Conservation (phyloP, 2,329 filamentous ascomycete genomes). For the Phialemoniopsis sp. region DNA sequence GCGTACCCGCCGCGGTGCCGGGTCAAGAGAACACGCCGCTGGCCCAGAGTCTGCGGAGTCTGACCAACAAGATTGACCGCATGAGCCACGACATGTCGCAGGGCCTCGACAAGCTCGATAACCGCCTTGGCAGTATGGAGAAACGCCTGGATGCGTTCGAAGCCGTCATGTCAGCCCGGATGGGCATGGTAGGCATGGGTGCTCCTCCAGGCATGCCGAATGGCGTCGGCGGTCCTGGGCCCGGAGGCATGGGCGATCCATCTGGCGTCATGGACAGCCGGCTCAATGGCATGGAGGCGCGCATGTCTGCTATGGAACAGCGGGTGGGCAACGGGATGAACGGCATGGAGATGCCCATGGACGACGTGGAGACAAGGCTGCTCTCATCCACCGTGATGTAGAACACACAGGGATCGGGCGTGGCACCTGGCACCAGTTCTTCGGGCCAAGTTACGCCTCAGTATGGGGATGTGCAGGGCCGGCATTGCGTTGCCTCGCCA, state of each 20-base stretch:
- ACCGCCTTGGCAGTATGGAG: conserved; percentile 45
- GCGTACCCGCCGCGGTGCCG: conserved; percentile 46
- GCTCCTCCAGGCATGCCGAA: conserved; percentile 1
- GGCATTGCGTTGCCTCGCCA: too few species aligned
- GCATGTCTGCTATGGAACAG: conserved; percentile 30
- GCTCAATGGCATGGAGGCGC: conserved; percentile 27
- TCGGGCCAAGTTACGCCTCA: too few species aligned
- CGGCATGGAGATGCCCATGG: conserved; percentile 30
- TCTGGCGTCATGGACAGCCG: conserved; percentile 16
- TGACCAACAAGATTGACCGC: conserved; percentile 57
- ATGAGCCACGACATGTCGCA: conserved; percentile 52
- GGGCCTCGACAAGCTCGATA: conserved; percentile 46
- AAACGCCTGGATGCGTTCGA: conserved; percentile 54
- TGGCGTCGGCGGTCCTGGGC: background rate
- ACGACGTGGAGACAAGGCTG: conserved; percentile 33
- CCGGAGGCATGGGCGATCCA: conserved; percentile 6
- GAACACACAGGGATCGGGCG: too few species aligned
- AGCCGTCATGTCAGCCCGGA: conserved; percentile 19
- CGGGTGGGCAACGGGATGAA: conserved; percentile 13
- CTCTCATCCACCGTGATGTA: conserved; percentile 28
- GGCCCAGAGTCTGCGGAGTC: conserved; percentile 51
- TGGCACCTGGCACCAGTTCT: too few species aligned
- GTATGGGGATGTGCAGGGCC: too few species aligned
- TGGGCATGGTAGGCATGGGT: conserved; percentile 18
- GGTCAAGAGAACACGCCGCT: conserved; percentile 55